These are phyloP conservation scores for Mycocentrospora acerina DNA, from an alignment of 2,329 filamentous ascomycete species.

Conservation along the genomic window DNA sequence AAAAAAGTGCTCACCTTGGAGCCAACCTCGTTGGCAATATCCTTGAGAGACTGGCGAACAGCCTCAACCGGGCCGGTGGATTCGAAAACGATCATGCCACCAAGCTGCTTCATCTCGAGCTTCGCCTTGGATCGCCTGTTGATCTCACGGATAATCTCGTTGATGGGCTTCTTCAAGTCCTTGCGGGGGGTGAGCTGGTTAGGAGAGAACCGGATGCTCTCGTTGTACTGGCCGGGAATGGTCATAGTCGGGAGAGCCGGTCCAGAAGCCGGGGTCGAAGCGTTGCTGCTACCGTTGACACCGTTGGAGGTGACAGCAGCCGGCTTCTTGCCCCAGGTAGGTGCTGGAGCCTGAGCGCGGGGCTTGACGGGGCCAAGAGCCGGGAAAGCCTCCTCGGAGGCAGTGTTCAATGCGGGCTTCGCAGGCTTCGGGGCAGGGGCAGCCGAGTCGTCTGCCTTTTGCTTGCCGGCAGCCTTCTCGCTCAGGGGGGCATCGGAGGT, in stretches of 20 bases:
- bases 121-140: slow-evolving; percentile 88
- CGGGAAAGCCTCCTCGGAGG: slow-evolving; percentile 92
- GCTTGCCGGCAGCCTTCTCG: slow-evolving; percentile 68
- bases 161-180: slow-evolving; percentile 80
- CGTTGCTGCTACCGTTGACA: slow-evolving; percentile 57
- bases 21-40: slow-evolving; percentile 85
- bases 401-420: slow-evolving; percentile 66
- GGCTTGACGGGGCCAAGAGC: slow-evolving; percentile 76
- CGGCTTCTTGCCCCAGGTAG: slow-evolving; percentile 76
- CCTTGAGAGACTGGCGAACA: slow-evolving; percentile 84
- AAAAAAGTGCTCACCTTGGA: slow-evolving; percentile 63
- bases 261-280: slow-evolving; percentile 64
- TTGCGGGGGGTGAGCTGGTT: slow-evolving; percentile 73
- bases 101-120: slow-evolving; percentile 72
- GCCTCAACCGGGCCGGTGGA: slow-evolving; percentile 81
- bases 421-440: slow-evolving; percentile 36
- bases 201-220: slow-evolving; percentile 72
- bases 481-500: slow-evolving; percentile 48
- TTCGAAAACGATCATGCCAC: slow-evolving; percentile 76
- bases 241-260: slow-evolving; percentile 62
- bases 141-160: slow-evolving; percentile 85
- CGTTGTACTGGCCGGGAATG: slow-evolving; percentile 80
- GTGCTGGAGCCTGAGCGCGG: slow-evolving; percentile 59
- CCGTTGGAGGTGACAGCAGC: slow-evolving; percentile 49
- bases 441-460: slow-evolving; percentile 58